These are phyloP conservation scores for Dactylellina haptotyla DNA, from an alignment of 2,329 filamentous ascomycete genomes.

Conservation along the genomic window DNA sequence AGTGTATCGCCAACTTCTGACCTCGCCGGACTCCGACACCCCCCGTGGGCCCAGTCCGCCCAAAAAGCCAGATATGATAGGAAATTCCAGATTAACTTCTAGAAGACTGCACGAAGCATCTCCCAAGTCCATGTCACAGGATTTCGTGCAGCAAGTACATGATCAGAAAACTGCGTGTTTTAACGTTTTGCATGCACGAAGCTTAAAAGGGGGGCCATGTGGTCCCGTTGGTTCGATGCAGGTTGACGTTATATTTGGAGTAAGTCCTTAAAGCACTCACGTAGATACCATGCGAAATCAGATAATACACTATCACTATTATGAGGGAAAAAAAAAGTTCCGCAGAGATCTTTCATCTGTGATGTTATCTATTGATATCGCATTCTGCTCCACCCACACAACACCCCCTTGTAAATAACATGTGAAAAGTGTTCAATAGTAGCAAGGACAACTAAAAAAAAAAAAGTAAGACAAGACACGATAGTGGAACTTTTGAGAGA, in stretches of 20 bases:
- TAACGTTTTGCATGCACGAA: slow-evolving; percentile 1
- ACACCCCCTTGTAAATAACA: slow-evolving; percentile 16
- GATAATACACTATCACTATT: too few relatives aligned
- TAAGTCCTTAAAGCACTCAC: slow-evolving; percentile 16
- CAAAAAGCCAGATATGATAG: background rate
- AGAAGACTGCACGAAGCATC: background rate
- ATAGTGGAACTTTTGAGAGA: slow-evolving; percentile 12
- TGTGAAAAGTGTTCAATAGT: slow-evolving; percentile 30
- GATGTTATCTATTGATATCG: slow-evolving; percentile 13
- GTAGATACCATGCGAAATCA: too few relatives aligned
- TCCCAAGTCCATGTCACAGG: slow-evolving; percentile 32
- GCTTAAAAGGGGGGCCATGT: slow-evolving; percentile 44
- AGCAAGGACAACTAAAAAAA: background rate
- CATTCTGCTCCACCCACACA: background rate
- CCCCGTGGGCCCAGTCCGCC: too few relatives aligned
- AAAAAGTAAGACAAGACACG: background rate
- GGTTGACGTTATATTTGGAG: slow-evolving; percentile 26
- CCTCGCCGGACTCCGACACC: slow-evolving; percentile 43
- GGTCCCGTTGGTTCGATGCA: slow-evolving; percentile 29
- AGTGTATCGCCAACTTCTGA: slow-evolving; percentile 4
- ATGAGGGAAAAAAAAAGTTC: too few relatives aligned
- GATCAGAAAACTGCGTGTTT: too few relatives aligned
- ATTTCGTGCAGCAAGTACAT: slow-evolving; percentile 24
- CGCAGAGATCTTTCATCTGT: too few relatives aligned
- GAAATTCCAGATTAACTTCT: slow-evolving; percentile 10